Evolutionary conservation across 805 yeast species (phyloP).

Genomic region (Sugiyamaella americana): DNA sequence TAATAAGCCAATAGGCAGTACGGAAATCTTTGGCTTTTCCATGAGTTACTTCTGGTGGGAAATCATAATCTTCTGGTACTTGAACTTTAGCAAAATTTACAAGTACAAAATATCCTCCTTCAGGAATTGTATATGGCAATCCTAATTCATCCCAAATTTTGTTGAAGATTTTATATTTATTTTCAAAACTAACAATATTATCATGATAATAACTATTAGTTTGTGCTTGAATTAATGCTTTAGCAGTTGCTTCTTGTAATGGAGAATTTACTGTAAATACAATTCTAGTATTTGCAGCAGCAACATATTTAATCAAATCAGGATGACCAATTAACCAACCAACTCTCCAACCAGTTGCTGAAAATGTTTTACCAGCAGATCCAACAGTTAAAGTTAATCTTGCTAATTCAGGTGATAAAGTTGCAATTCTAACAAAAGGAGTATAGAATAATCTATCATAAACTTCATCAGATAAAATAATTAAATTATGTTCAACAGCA

Average conservation of each 20-base stretch:
- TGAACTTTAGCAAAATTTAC: constrained; percentile 81
- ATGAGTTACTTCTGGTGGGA: constrained; percentile 60
- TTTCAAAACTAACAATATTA: constrained; percentile 60
- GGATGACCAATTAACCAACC: constrained; percentile 92
- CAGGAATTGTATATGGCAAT: constrained; percentile 83
- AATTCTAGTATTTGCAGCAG: constrained; percentile 89
- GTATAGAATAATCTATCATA: constrained; percentile 83
- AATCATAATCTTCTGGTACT: constrained; percentile 65
- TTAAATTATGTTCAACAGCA: constrained; percentile 77
- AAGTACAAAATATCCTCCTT: constrained; percentile 88
- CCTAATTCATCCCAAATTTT: constrained; percentile 78
- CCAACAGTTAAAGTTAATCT: constrained; percentile 85
- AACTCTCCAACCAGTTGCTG: constrained; percentile 99
- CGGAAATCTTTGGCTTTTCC: constrained; percentile 77
- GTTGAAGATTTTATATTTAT: constrained; percentile 69
- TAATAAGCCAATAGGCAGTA: constrained; percentile 87
- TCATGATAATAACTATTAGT: constrained; percentile 59
- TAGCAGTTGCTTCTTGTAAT: constrained; percentile 84
- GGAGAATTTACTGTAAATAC: constrained; percentile 91
- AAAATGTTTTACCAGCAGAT: constrained; percentile 95
- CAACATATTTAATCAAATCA: constrained; percentile 72
- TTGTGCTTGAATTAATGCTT: constrained; percentile 60
- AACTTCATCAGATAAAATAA: constrained; percentile 88
- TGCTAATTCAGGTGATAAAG: constrained; percentile 70
- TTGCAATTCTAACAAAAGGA: constrained; percentile 77